Evolutionary conservation across 257 asterid species (phyloP).

Genomic region (Galeopsis tetrahit): DNA sequence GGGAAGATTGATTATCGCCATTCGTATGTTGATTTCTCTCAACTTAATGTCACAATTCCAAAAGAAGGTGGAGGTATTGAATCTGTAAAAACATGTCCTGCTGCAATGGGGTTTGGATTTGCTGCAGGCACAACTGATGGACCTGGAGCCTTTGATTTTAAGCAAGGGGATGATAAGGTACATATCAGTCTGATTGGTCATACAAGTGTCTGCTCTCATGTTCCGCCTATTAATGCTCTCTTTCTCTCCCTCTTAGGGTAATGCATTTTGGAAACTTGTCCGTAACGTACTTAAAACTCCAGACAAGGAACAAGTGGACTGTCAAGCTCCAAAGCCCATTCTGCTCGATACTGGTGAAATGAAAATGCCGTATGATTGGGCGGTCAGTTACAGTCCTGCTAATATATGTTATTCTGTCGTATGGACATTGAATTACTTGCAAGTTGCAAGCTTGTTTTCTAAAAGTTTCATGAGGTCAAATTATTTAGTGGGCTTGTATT

Average conservation of each 20-base stretch:
- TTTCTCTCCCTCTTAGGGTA: constrained; percentile 64
- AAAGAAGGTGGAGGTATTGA: constrained; percentile 61
- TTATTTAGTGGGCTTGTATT: constrained; percentile 22
- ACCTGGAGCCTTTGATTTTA: constrained; percentile 99
- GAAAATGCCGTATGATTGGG: constrained; percentile 97
- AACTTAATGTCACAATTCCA: constrained; percentile 70
- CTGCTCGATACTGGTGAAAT: constrained; percentile 98
- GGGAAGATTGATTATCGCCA: constrained; percentile 90
- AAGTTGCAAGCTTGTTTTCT: constrained; percentile 5
- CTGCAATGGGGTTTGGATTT: constrained; percentile 98
- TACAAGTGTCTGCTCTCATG: constrained; percentile 18
- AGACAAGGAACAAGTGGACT: constrained; percentile 67
- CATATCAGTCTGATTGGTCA: constrained; percentile 26
- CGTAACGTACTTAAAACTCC: constrained; percentile 87
- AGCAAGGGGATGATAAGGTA: constrained; percentile 92
- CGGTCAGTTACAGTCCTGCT: constrained; percentile 66
- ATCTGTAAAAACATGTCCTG: constrained; percentile 87
- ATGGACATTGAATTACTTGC: constrained; percentile 21
- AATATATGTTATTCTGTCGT: constrained; percentile 16
- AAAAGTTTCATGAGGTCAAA: constrained; percentile 24
- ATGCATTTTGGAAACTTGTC: constrained; percentile 90
- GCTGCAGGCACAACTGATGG: constrained; percentile 99
- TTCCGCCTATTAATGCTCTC: constrained; percentile 6
- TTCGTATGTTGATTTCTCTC: constrained; percentile 75
- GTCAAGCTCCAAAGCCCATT: constrained; percentile 94